Evolutionary conservation across 2,329 filamentous ascomycete genomes (phyloP).

Genomic region (Diaporthe sp.): DNA sequence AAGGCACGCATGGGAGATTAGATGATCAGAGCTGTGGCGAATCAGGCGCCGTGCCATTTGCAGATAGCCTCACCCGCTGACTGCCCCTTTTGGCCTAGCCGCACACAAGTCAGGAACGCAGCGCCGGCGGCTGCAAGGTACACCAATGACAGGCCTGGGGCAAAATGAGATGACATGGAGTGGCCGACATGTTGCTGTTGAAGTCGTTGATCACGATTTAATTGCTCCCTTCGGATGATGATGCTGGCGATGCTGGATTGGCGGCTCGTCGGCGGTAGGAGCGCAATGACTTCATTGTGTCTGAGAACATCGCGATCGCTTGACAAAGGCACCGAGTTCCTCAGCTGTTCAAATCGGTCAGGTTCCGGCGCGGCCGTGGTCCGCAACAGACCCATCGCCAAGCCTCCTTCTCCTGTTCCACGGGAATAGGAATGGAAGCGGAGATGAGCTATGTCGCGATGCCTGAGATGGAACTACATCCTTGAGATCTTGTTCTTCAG

Average conservation of each 20-base stretch:
- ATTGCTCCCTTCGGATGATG: constrained; percentile 5
- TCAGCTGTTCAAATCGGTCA: constrained; percentile 8
- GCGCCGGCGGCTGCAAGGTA: constrained; percentile 38
- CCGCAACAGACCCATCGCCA: constrained; percentile 29
- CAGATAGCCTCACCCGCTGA: constrained; percentile 28
- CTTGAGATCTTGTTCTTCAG: background rate
- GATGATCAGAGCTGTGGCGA: constrained; percentile 36
- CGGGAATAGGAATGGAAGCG: constrained; percentile 1
- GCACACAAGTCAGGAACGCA: constrained; percentile 35
- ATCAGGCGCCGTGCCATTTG: constrained; percentile 19
- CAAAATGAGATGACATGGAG: constrained; percentile 37
- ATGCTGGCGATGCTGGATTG: background rate
- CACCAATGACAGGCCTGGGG: constrained; percentile 38
- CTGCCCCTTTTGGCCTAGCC: constrained; percentile 23
- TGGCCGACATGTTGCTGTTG: constrained; percentile 10
- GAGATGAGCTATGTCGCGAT: constrained; percentile 18
- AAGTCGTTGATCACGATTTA: constrained; percentile 22
- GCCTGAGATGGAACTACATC: background rate
- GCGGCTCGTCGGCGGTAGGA: background rate
- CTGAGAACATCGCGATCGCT: constrained; percentile 22
- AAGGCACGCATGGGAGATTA: constrained; percentile 39
- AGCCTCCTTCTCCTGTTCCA: constrained; percentile 25
- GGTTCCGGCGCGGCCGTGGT: constrained; percentile 26
- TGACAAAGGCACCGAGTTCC: background rate
- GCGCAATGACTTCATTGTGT: constrained; percentile 33